Conservation (phyloP, 2,329 filamentous ascomycete genomes). For the Macroventuria anomochaeta region DNA sequence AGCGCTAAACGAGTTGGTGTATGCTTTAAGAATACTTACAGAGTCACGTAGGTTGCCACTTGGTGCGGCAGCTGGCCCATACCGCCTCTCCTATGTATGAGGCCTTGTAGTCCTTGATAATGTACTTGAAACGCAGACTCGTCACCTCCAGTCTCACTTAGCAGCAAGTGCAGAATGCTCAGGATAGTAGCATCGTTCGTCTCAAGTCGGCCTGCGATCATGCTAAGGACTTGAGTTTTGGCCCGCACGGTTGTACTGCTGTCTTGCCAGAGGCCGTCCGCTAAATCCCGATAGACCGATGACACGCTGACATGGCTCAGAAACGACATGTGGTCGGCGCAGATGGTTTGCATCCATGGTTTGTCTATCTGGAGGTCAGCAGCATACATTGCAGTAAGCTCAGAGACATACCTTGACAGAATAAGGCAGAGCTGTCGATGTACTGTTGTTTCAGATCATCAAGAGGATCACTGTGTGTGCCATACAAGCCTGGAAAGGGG, state of each 20-base stretch:
- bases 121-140: constrained; percentile 42
- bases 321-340: constrained; percentile 38
- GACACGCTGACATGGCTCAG: constrained; percentile 43
- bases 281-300: constrained; percentile 43
- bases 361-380: constrained; percentile 24
- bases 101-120: constrained; percentile 35
- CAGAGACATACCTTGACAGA: constrained; percentile 28
- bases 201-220: constrained; percentile 36
- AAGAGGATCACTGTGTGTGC: constrained; percentile 18
- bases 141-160: constrained; percentile 41
- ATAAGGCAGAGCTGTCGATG: constrained; percentile 27
- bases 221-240: constrained; percentile 39
- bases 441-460: constrained; percentile 35
- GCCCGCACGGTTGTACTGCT: constrained; percentile 41
- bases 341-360: constrained; percentile 40
- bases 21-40: constrained; percentile 28
- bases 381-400: too few species aligned
- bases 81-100: constrained; percentile 37
- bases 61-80: constrained; percentile 21
- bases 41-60: constrained; percentile 34
- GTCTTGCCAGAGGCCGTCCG: constrained; percentile 37
- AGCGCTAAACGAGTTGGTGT: neutral
- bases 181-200: constrained; percentile 41
- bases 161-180: constrained; percentile 41
- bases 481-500: constrained; percentile 26